Percentiles rank a stretch among this genome's conserved stretches.
Conservation (phyloP, 345 rosid genomes). For the Gossypium arboreum region DNA sequence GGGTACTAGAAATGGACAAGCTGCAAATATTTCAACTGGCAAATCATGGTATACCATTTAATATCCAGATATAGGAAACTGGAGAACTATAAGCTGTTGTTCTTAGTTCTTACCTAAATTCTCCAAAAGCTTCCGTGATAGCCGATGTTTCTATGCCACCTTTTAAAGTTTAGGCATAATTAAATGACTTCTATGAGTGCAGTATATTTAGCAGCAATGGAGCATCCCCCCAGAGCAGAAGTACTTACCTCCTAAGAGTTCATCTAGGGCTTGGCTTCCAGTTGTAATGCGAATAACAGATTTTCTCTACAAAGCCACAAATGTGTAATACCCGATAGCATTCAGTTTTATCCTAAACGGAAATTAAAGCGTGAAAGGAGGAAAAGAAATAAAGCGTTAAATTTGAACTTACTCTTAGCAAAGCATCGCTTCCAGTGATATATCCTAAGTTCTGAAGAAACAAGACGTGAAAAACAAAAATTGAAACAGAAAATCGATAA, state of each 20-base stretch:
- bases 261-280: conserved; percentile 92
- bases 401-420: conserved; percentile 55
- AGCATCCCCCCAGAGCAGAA: background rate
- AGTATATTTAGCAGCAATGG: background rate
- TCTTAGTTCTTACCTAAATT: conserved; percentile 55
- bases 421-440: conserved; percentile 89
- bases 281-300: conserved; percentile 74
- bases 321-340: background rate
- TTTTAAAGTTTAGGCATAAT: conserved; percentile 25
- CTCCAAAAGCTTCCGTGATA: conserved; percentile 95
- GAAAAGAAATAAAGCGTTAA: background rate
- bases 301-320: conserved; percentile 46
- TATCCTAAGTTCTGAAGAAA: conserved; percentile 69
- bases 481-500: background rate
- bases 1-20: background rate
- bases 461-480: background rate
- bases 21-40: background rate
- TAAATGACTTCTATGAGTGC: background rate
- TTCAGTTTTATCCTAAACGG: background rate
- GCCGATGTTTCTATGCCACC: conserved; percentile 82
- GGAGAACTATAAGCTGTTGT: background rate
- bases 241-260: conserved; percentile 69
- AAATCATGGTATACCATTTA: background rate
- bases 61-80: background rate
- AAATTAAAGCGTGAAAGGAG: background rate